Evolutionary conservation across 2,329 filamentous ascomycete species (phyloP).

Genomic region (Colletotrichum acutatum): DNA sequence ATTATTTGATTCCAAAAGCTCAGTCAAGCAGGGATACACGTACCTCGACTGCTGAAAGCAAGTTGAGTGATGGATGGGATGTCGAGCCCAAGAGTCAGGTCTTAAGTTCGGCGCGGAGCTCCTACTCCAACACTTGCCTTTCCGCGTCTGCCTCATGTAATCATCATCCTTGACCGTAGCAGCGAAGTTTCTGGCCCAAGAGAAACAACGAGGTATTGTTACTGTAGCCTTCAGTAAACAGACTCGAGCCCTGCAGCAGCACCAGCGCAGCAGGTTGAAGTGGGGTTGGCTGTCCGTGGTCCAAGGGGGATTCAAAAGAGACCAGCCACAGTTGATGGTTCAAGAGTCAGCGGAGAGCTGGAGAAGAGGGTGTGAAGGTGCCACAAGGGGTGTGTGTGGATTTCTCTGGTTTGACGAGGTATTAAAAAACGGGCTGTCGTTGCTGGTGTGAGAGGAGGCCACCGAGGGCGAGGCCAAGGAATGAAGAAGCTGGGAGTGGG

Average conservation of each 20-base stretch:
- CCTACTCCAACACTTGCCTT: background rate
- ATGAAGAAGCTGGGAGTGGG: background rate
- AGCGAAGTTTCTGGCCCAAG: background rate
- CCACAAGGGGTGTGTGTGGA: background rate
- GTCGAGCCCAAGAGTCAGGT: background rate
- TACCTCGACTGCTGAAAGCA: background rate
- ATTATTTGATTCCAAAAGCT: background rate
- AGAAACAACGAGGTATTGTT: background rate
- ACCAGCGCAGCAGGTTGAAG: background rate
- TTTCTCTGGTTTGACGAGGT: background rate
- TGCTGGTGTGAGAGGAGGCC: background rate
- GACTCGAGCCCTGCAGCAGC: background rate
- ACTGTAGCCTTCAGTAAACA: background rate
- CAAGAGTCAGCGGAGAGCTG: background rate
- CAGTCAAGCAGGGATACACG: background rate
- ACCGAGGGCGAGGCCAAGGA: background rate
- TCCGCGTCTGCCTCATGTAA: background rate
- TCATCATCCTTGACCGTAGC: background rate
- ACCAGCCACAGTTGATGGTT: conserved; percentile 1
- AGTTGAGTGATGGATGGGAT: background rate
- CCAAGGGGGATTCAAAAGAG: background rate
- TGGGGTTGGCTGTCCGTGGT: background rate
- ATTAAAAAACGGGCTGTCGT: background rate
- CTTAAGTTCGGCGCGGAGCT: background rate
- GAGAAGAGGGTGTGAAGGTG: background rate